phyloP scores from a whole-genome alignment of 2,329 filamentous ascomycete species.

The Fusarium beomiforme region DNA sequence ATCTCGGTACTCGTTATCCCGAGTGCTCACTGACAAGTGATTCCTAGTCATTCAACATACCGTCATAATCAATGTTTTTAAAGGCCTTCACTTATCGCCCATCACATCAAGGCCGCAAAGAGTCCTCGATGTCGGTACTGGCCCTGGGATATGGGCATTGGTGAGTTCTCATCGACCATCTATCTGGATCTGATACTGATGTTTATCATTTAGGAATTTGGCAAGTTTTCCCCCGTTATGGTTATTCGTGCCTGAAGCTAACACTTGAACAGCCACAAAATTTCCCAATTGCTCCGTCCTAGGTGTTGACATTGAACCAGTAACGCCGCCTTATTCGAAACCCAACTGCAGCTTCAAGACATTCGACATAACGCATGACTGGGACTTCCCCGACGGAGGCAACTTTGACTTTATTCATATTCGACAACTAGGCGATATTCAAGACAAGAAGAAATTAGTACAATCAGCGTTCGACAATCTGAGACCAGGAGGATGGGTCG shows the following conservation, averaged over 20 bases:
- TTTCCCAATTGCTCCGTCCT: conserved; percentile 34
- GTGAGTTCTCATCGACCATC: neutral
- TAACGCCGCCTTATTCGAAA: conserved; percentile 25
- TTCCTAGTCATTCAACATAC: conserved; percentile 37
- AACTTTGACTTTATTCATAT: conserved; percentile 36
- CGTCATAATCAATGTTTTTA: conserved; percentile 35
- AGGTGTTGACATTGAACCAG: conserved; percentile 35
- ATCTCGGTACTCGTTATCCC: neutral
- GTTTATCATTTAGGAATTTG: conserved; percentile 27
- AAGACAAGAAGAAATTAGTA: conserved; percentile 24
- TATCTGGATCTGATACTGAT: neutral
- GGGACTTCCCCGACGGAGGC: conserved; percentile 20
- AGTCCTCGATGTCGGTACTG: conserved; percentile 36
- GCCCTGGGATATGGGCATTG: conserved; percentile 34
- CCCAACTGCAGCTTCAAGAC: conserved; percentile 32
- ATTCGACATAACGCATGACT: conserved; percentile 35
- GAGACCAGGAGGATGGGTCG: conserved; percentile 39
- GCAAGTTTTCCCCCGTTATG: neutral
- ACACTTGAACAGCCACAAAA: conserved; percentile 26
- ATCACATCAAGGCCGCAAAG: conserved; percentile 25
- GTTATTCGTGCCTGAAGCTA: neutral
- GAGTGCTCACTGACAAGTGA: conserved; percentile 15
- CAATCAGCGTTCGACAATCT: conserved; percentile 32
- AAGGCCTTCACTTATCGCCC: conserved; percentile 35
- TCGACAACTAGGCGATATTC: conserved; percentile 31